Evolutionary conservation across 208 protist genomes (phyloP).

Genomic region (Angomonas ambiguus): DNA sequence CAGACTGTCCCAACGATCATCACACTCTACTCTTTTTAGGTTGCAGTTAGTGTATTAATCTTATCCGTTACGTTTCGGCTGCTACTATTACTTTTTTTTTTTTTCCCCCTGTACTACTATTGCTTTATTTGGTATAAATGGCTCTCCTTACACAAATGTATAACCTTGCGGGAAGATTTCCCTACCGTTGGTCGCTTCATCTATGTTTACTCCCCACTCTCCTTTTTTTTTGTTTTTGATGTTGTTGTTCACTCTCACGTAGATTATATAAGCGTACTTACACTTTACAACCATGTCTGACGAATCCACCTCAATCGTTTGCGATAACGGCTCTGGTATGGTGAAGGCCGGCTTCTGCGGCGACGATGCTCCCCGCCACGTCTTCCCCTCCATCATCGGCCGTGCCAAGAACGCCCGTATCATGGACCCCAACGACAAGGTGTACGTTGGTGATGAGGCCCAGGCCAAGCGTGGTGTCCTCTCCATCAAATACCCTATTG

Average conservation of each 20-base stretch:
- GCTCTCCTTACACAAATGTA: too few relatives aligned
- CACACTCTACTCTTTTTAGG: constrained; percentile 29
- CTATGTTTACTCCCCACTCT: not conserved
- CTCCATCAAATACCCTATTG: constrained; percentile 93
- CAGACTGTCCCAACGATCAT: constrained; percentile 21
- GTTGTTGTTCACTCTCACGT: not conserved
- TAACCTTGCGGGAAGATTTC: too few relatives aligned
- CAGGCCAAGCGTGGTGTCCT: constrained; percentile 94
- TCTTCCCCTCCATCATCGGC: constrained; percentile 97
- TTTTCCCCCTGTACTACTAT: not conserved
- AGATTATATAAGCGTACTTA: not conserved
- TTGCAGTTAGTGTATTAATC: not conserved
- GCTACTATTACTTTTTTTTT: constrained; percentile 6
- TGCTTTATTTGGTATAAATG: too few relatives aligned
- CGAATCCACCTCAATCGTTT: constrained; percentile 71
- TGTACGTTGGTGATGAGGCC: constrained; percentile 93
- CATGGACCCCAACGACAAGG: constrained; percentile 93
- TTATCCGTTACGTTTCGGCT: too few relatives aligned
- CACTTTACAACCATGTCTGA: constrained; percentile 41
- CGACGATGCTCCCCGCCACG: constrained; percentile 95
- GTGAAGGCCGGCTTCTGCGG: constrained; percentile 96
- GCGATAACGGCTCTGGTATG: constrained; percentile 88
- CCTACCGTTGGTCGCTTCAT: constrained; percentile 5
- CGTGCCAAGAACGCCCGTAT: constrained; percentile 95
- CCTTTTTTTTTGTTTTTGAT: not conserved